Conservation (phyloP, 371 early-diverging fungal species). For the Rhizomucor pusillus region DNA sequence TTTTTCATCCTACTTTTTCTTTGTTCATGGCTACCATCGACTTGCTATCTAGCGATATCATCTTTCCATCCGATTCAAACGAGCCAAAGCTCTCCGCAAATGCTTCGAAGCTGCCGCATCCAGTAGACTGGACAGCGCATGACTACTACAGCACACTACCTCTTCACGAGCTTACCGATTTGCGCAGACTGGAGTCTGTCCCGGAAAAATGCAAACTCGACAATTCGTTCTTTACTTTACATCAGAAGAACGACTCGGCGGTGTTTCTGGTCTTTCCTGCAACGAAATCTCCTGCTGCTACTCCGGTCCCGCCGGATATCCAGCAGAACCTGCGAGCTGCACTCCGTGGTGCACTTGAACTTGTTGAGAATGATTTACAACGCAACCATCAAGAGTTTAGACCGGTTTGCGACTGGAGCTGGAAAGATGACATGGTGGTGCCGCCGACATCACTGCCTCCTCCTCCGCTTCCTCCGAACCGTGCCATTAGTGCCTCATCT, state of each 20-base stretch:
- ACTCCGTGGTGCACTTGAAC: conserved; percentile 23
- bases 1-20: conserved; percentile 4
- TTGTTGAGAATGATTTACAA: conserved; percentile 24
- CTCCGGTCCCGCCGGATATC: background rate
- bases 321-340: conserved; percentile 22
- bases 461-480: background rate
- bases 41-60: conserved; percentile 34
- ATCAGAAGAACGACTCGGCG: conserved; percentile 10
- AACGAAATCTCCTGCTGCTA: background rate
- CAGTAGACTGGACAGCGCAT: conserved; percentile 37
- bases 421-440: background rate
- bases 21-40: conserved; percentile 12
- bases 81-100: conserved; percentile 34
- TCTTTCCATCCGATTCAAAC: conserved; percentile 40
- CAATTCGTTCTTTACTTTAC: background rate
- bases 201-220: conserved; percentile 5
- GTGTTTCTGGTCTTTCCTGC: conserved; percentile 7
- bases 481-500: no score
- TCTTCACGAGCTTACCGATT: conserved; percentile 9
- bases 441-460: background rate
- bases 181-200: conserved; percentile 6
- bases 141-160: conserved; percentile 31
- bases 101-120: conserved; percentile 17
- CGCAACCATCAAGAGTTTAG: conserved; percentile 6
- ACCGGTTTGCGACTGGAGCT: background rate